Percentiles rank a stretch among this genome's conserved stretches.
Evolutionary conservation across 129 eudicot genomes (phyloP).

Genomic region (Silybum marianum): DNA sequence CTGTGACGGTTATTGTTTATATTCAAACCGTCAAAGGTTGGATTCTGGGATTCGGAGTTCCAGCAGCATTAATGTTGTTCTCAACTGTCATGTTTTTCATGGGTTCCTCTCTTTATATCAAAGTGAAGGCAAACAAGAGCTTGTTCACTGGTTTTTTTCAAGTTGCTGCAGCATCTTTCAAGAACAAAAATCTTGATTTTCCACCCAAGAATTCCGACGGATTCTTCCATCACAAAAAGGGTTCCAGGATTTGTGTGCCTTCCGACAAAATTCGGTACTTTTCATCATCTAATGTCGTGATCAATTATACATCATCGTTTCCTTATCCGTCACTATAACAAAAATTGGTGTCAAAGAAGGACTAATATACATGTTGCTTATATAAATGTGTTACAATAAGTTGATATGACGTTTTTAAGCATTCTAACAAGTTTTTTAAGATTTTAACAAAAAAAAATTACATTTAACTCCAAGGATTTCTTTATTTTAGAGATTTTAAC

Average conservation of each 20-base stretch:
- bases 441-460: no score
- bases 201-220: constrained; percentile 37
- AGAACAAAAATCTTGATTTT: constrained; percentile 45
- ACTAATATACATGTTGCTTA: no score
- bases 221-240: constrained; percentile 36
- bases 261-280: constrained; percentile 52
- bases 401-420: no score
- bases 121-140: constrained; percentile 53
- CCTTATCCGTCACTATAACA: background rate
- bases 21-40: constrained; percentile 61
- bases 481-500: no score
- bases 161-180: constrained; percentile 48
- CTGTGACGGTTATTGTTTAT: constrained; percentile 65
- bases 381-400: no score
- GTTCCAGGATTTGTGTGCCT: constrained; percentile 44
- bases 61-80: constrained; percentile 56
- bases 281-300: background rate
- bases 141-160: constrained; percentile 53
- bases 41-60: constrained; percentile 74
- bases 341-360: background rate
- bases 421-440: no score
- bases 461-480: no score
- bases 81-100: constrained; percentile 55
- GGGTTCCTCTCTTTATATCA: constrained; percentile 59
- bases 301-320: background rate